Evolutionary conservation across 805 yeast genomes (phyloP).

Genomic region (Wilhelminamyces savonicus): DNA sequence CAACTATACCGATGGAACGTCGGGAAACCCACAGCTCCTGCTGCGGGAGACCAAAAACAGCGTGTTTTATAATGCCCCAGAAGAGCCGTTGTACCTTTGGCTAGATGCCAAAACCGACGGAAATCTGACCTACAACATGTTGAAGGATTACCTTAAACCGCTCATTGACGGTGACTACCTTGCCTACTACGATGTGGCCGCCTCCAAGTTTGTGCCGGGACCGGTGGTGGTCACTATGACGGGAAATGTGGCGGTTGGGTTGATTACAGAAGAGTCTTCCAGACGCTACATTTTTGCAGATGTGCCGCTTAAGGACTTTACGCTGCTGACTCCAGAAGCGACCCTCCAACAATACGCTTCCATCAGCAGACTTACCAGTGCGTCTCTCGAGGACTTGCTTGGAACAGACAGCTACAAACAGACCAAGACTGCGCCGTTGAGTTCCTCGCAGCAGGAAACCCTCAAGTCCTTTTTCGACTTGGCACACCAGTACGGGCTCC

Average conservation of each 20-base stretch:
- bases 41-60: slow-evolving; percentile 18
- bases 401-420: slow-evolving; percentile 13
- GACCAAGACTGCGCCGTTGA: slow-evolving; percentile 16
- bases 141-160: slow-evolving; percentile 40
- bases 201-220: slow-evolving; percentile 32
- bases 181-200: slow-evolving; percentile 37
- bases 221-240: slow-evolving; percentile 62
- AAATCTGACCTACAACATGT: slow-evolving; percentile 36
- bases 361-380: slow-evolving; percentile 43
- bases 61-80: slow-evolving; percentile 38
- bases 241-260: slow-evolving; percentile 53
- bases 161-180: slow-evolving; percentile 45
- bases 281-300: slow-evolving; percentile 43
- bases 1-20: slow-evolving; percentile 2
- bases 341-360: too few species aligned
- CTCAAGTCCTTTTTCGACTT: slow-evolving; percentile 21
- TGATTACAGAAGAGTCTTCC: slow-evolving; percentile 16
- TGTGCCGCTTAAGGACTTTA: slow-evolving; percentile 39
- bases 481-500: slow-evolving; percentile 47
- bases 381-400: slow-evolving; percentile 30
- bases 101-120: slow-evolving; percentile 61
- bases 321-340: too few species aligned
- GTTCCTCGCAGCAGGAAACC: slow-evolving; percentile 25
- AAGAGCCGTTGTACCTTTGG: slow-evolving; percentile 51
- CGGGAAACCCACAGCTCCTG: slow-evolving; percentile 5